Percentiles rank a stretch among this genome's conserved stretches.
phyloP scores from a whole-genome alignment of 805 yeast genomes.

The Metschnikowia matae region DNA sequence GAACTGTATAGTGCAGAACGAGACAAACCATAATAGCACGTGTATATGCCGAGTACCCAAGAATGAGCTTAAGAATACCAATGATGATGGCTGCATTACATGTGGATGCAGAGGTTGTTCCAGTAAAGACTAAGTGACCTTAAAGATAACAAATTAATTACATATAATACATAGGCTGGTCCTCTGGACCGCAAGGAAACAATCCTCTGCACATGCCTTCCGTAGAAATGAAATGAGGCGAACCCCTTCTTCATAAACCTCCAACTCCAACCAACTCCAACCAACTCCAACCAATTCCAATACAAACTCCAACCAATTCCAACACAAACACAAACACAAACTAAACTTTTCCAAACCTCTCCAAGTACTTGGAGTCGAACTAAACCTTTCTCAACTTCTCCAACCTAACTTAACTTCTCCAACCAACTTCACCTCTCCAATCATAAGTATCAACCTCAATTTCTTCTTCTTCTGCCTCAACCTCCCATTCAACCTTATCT shows the following conservation, averaged over 20 bases:
- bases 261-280: no score
- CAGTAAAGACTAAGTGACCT: constrained; percentile 51
- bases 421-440: no score
- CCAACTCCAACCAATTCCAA: no score
- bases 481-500: no score
- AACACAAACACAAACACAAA: no score
- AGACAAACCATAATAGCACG: constrained; percentile 55
- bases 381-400: no score
- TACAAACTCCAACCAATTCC: no score
- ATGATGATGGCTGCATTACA: constrained; percentile 52
- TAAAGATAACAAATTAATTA: not conserved
- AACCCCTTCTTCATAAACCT: not conserved
- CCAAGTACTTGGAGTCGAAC: no score
- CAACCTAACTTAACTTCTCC: no score
- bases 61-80: constrained; percentile 39
- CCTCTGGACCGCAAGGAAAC: not conserved
- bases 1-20: constrained; percentile 63
- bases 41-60: constrained; percentile 88
- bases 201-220: not conserved
- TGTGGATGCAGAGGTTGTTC: constrained; percentile 89
- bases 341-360: no score
- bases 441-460: no score
- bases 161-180: constrained; percentile 5
- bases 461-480: no score
- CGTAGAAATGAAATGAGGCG: not conserved